These are phyloP conservation scores for Zymoseptoria crescenta DNA, from an alignment of 2,329 filamentous ascomycete species.

Conservation along the genomic window DNA sequence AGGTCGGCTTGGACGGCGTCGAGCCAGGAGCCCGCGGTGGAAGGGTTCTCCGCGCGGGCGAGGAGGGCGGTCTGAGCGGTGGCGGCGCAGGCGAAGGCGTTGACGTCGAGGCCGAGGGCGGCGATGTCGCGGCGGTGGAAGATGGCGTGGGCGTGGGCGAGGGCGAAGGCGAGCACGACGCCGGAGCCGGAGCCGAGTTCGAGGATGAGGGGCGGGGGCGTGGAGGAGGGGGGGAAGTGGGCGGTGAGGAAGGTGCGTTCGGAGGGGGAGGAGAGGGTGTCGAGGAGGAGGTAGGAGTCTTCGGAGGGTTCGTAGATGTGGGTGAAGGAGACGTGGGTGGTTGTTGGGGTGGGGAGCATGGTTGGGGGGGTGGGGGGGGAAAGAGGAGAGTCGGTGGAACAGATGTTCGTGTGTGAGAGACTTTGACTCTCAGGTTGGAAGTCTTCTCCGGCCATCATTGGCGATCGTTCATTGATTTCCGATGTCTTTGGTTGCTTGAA, in stretches of 20 bases:
- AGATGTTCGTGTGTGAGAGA: not conserved
- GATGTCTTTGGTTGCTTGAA: too few species aligned
- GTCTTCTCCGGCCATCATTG: too few species aligned
- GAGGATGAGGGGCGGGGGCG: constrained; percentile 52
- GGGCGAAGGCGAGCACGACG: constrained; percentile 82
- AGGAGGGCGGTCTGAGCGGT: constrained; percentile 59
- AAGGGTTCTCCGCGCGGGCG: constrained; percentile 34
- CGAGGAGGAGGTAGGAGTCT: constrained; percentile 88
- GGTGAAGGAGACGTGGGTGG: constrained; percentile 80
- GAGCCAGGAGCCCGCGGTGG: constrained; percentile 46
- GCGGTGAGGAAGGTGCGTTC: constrained; percentile 62
- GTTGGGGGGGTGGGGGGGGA: constrained; percentile 2
- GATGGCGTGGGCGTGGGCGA: constrained; percentile 63
- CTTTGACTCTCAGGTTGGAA: too few species aligned
- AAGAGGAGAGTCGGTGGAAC: not conserved
- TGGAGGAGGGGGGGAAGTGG: constrained; percentile 45
- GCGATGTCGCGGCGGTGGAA: constrained; percentile 66
- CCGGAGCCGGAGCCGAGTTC: constrained; percentile 90
- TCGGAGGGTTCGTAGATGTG: constrained; percentile 92
- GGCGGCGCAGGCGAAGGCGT: constrained; percentile 71
- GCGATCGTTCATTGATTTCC: too few species aligned
- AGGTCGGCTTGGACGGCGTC: constrained; percentile 66
- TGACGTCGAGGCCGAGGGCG: constrained; percentile 75
- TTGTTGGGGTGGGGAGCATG: constrained; percentile 92
- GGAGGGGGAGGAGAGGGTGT: constrained; percentile 68